Base-by-base conservation (phyloP, 352 stramenopile species). In the Globisporangium lucens region DNA sequence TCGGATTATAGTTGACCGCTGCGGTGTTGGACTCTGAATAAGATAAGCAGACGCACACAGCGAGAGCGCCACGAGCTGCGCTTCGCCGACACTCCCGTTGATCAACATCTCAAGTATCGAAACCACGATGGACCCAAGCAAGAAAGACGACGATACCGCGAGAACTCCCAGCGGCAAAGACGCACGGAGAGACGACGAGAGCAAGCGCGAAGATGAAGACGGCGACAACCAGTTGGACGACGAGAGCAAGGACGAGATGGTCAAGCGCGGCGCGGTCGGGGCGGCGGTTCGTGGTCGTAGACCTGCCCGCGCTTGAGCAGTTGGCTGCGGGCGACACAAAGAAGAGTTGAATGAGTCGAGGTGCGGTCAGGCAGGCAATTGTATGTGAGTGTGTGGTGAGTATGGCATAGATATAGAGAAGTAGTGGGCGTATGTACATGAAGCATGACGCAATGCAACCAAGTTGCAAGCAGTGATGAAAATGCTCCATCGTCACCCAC, bases 121-220 rank as follows among this genome's bases (percentile, higher is more conserved):
- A 35, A 20, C 10, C 29, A 60, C 29, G 3, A 61, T 61, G 33
- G 33, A 61, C 10, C 56, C 30, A 10, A 61, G 56, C 33, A 61
- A 61, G 56, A 38, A 38, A 9, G 56, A 30, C 3, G 56, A 61
- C 15, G 30, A 24, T n/a, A 10, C 38, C 15, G 12, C 43, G 20
- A 51, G 17, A 51, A 51, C 22, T 24, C 17, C 22, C 1, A 51
- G 17, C 3, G 17, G 8, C 43, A 24, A 61, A 38, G 17, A 36
- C 2, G 56, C 56, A 13, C 17, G 33, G 30, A 47, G 33, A 61
- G 56, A 33, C 20, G 56, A 47, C 33, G 33, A 47, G 56, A 46
- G 20, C 56, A 77, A 77, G 35, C 69, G 72, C 30, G 68, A 73
- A 15, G 49, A 15, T 1, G 5, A 55, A 27, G 47, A 57, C 30